Percentiles rank a stretch among this genome's conserved stretches.
Conservation (phyloP, 345 rosid genomes). For the Populus tremula region DNA sequence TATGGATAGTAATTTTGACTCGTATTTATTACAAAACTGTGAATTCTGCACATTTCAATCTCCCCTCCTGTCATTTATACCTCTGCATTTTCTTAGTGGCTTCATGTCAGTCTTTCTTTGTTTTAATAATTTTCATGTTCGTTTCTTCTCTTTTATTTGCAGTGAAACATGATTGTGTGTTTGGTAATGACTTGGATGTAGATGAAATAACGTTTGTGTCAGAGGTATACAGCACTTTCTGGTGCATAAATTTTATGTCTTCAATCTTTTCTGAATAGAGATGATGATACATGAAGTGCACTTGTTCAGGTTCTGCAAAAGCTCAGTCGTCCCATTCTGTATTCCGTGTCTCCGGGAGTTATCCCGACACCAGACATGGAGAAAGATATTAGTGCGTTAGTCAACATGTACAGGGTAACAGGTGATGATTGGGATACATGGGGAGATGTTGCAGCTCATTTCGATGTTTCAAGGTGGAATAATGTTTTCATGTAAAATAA, state of each 20-base stretch:
- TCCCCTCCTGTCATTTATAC: neutral
- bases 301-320: conserved; percentile 61
- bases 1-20: neutral
- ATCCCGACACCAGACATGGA: conserved; percentile 74
- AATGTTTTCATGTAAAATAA: conserved; percentile 5
- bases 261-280: conserved; percentile 3
- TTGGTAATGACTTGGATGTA: conserved; percentile 72
- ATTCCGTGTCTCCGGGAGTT: conserved; percentile 91
- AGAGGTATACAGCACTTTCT: conserved; percentile 36
- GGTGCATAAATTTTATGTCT: conserved; percentile 8
- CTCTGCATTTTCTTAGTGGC: neutral
- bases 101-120: conserved; percentile 5
- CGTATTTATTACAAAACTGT: neutral
- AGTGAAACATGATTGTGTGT: conserved; percentile 88
- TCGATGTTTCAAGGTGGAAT: conserved; percentile 66
- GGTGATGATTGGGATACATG: conserved; percentile 95
- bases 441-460: conserved; percentile 77
- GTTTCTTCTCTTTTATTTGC: conserved; percentile 18
- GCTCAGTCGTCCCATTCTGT: conserved; percentile 67
- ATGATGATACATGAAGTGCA: conserved; percentile 8
- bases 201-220: conserved; percentile 67
- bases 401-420: conserved; percentile 82
- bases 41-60: neutral
- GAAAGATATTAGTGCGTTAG: conserved; percentile 55
- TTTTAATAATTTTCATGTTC: neutral